Evolutionary conservation across 2,329 filamentous ascomycete genomes (phyloP).

Genomic region (Talaromyces albobiverticillius): DNA sequence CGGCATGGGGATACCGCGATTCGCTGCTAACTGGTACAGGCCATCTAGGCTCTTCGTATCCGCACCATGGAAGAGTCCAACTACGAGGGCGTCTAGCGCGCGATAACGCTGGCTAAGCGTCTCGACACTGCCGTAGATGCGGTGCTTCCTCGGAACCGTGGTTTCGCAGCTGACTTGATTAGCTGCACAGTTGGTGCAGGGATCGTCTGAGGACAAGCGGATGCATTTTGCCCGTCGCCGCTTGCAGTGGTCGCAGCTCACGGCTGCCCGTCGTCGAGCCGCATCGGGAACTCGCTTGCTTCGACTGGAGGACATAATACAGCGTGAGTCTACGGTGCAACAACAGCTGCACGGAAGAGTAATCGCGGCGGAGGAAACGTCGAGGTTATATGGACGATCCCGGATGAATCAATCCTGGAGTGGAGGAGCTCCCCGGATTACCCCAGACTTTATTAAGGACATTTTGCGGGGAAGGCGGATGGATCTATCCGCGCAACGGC

Average conservation of each 20-base stretch:
- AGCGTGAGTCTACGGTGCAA: no score
- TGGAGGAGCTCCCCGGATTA: no score
- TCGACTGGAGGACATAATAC: not conserved
- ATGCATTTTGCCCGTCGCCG: not conserved
- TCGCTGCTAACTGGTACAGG: not conserved
- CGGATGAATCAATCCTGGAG: no score
- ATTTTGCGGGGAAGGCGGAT: no score
- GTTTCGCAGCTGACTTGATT: not conserved
- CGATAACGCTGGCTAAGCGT: not conserved
- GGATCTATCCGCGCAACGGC: no score
- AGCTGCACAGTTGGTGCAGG: not conserved
- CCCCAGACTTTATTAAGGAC: no score
- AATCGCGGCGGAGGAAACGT: no score
- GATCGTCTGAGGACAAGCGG: not conserved
- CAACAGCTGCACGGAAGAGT: no score
- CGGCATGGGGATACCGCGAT: not conserved
- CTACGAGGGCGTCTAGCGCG: not conserved
- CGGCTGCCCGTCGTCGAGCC: not conserved
- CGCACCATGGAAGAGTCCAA: not conserved
- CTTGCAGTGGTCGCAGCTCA: not conserved
- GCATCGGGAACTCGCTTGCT: not conserved
- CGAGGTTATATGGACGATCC: no score
- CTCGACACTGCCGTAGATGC: not conserved
- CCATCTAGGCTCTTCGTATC: not conserved
- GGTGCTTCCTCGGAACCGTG: not conserved